Conservation (phyloP, 2,329 filamentous ascomycete species). For the Zasmidium cellare region DNA sequence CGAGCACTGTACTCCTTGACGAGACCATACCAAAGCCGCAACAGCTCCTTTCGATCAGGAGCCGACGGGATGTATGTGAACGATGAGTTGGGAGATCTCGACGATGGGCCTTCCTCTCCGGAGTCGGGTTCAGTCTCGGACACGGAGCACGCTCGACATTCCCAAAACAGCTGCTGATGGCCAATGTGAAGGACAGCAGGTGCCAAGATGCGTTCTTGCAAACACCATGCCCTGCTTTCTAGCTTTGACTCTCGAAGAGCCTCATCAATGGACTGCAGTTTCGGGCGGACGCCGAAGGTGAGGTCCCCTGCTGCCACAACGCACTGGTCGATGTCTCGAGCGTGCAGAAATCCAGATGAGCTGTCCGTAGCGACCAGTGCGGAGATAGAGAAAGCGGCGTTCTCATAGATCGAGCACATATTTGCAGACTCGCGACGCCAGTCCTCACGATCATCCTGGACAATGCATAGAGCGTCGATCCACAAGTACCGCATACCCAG, state of each 20-base stretch:
- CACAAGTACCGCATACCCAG: conserved; percentile 8
- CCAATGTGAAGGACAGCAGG: neutral
- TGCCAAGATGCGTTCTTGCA: neutral
- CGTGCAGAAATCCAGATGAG: neutral
- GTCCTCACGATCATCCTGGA: conserved; percentile 7
- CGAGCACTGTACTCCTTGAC: neutral
- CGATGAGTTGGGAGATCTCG: too few relatives aligned
- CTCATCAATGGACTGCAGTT: neutral
- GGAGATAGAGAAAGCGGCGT: conserved; percentile 2
- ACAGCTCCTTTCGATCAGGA: neutral
- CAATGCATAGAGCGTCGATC: conserved; percentile 14
- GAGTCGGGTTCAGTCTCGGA: neutral
- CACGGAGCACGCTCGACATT: neutral
- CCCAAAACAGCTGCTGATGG: neutral
- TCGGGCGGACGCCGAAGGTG: neutral
- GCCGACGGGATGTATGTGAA: neutral
- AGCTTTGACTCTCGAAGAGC: conserved; percentile 1
- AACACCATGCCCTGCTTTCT: conserved; percentile 3
- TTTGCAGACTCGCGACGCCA: conserved; percentile 2
- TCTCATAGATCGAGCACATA: conserved; percentile 4
- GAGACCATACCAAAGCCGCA: neutral
- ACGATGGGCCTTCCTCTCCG: too few relatives aligned
- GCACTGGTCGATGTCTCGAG: neutral
- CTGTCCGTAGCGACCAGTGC: conserved; percentile 2
- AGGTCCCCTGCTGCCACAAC: neutral